Evolutionary conservation across 805 yeast species (phyloP).

Genomic region (Saccharomycopsis fibuligera): DNA sequence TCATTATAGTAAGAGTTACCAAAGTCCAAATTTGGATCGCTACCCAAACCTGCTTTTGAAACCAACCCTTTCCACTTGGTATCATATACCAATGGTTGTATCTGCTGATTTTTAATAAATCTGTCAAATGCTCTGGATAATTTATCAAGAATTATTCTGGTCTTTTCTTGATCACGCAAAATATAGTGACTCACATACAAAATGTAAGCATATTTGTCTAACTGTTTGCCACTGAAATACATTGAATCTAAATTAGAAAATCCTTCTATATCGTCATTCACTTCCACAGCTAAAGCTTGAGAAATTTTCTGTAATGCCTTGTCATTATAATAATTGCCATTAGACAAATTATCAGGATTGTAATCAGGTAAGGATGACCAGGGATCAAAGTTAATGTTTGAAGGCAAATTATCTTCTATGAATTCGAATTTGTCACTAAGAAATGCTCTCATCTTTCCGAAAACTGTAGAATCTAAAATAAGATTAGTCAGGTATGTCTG

Average conservation of each 20-base stretch:
- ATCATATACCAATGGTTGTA: conserved; percentile 72
- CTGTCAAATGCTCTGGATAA: conserved; percentile 63
- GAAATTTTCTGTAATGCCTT: conserved; percentile 37
- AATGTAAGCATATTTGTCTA: conserved; percentile 88
- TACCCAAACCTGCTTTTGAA: conserved; percentile 55
- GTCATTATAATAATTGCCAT: conserved; percentile 31
- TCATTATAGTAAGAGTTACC: conserved; percentile 70
- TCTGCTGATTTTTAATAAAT: conserved; percentile 65
- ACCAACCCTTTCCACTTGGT: conserved; percentile 71
- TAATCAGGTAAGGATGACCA: conserved; percentile 45
- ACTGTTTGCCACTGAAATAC: conserved; percentile 82
- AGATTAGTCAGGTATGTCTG: conserved; percentile 35
- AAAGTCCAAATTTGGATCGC: conserved; percentile 51
- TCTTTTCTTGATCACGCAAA: conserved; percentile 46
- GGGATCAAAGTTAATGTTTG: conserved; percentile 44
- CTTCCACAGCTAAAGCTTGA: conserved; percentile 46
- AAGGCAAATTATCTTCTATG: conserved; percentile 39
- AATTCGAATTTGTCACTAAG: conserved; percentile 36
- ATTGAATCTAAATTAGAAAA: conserved; percentile 73
- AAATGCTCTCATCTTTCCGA: conserved; percentile 44
- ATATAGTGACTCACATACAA: conserved; percentile 66
- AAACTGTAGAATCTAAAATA: conserved; percentile 39
- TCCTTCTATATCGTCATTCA: conserved; percentile 46
- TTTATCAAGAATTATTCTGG: conserved; percentile 45
- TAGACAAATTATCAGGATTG: conserved; percentile 27